phyloP scores from a whole-genome alignment of 306 rosid species.

The Glycine soja region DNA sequence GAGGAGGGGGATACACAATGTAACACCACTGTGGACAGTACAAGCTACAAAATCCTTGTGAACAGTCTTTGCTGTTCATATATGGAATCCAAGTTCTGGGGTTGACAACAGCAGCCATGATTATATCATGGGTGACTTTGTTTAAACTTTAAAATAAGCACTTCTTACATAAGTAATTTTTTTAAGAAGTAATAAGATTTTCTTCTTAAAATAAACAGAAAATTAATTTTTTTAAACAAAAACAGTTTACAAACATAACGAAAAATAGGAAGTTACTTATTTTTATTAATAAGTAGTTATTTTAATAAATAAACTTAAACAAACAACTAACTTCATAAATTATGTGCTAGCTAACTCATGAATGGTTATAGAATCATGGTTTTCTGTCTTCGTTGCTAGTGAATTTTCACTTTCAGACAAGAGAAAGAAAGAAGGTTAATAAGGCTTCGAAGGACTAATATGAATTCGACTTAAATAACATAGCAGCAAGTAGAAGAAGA shows the following conservation, averaged over 20 bases:
- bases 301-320: too few species aligned
- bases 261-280: too few species aligned
- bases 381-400: conserved; percentile 7
- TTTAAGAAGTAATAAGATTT: too few species aligned
- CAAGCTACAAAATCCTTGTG: conserved; percentile 75
- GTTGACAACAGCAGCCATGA: conserved; percentile 68
- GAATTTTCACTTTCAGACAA: conserved; percentile 34
- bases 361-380: conserved; percentile 8
- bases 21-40: conserved; percentile 92
- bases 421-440: conserved; percentile 56
- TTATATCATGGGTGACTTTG: too few species aligned
- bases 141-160: too few species aligned
- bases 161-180: too few species aligned
- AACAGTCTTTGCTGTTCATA: conserved; percentile 72
- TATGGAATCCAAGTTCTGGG: conserved; percentile 83
- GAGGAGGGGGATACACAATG: conserved; percentile 72
- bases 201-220: too few species aligned
- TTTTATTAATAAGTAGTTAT: too few species aligned
- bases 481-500: not conserved
- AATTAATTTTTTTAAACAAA: too few species aligned
- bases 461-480: conserved; percentile 8
- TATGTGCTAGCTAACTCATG: not conserved
- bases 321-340: not conserved
- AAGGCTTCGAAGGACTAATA: not conserved
- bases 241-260: too few species aligned